Evolutionary conservation across 2,329 filamentous ascomycete genomes (phyloP), one percentile per base, ranked within the genome.

Genomic region (Botrytis pseudocinerea): DNA sequence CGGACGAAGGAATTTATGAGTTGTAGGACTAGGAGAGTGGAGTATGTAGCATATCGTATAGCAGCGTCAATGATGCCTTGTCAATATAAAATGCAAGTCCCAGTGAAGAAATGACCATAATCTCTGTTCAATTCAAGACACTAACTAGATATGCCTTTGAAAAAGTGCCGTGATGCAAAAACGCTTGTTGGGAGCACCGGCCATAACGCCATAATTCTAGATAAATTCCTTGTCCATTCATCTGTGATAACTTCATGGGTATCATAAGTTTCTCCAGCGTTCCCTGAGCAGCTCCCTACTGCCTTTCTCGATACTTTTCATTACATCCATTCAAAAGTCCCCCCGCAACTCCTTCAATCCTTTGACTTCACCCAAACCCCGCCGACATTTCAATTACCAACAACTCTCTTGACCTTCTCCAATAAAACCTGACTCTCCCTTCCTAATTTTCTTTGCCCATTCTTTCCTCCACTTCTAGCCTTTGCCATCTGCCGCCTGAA

Each of bases 401-500:
- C 79, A 72, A 79, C 75, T 76, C 86, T 86, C 82, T 89, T 87
- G 35, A 92, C 87, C 79, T 87, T 90, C 78, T 89, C 88, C 70
- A 93, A 81, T 75, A 93, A 78, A 25, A 91, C 88, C 72, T 86
- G 87, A 78, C 91, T 92, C 82, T 93, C 91, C 73, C 89, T 86
- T 2, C 91, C 91, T 71, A 93, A 80, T 81, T 91, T 92, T 79
- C 89, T 84, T 81, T 91, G 89, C 16, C 91, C 91, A 81, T 90
- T 87, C 78, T 85, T 86, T 63, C 90, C 91, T 10, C 89, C 89
- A 57, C 83, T 85, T 78, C 80, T 78, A 44, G 80, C 80, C 73
- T 81, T 81, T 14, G 77, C 80, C 80, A 93, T 92, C 1, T 86
- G 86, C 73, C 75, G 78, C 51, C 80, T 73, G 60, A 80, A 79